phyloP scores from a whole-genome alignment of 192 early-diverging fungal species.

The Neocallimastix lanati region DNA sequence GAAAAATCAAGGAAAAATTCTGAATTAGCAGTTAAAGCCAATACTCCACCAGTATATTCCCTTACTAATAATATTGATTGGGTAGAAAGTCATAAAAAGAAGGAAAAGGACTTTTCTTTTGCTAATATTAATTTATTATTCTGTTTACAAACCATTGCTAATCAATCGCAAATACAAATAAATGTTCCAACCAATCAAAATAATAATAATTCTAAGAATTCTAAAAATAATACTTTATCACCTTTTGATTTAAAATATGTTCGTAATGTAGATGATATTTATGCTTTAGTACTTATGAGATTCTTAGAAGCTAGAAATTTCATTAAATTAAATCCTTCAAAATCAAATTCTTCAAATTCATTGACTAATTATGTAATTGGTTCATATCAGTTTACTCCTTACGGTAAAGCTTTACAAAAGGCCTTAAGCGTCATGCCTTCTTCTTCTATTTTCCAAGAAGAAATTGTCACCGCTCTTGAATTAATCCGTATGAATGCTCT shows the following conservation, averaged over 20 bases:
- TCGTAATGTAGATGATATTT: background rate
- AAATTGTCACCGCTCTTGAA: background rate
- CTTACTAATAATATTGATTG: background rate
- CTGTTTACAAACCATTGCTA: background rate
- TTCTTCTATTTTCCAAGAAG: background rate
- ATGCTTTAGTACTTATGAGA: background rate
- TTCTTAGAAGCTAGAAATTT: background rate
- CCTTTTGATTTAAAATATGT: background rate
- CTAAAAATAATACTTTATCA: background rate
- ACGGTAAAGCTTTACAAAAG: background rate
- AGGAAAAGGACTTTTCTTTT: background rate
- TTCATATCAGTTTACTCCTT: background rate
- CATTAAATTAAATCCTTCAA: background rate
- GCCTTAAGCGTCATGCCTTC: background rate
- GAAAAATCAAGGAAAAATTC: conserved; percentile 10
- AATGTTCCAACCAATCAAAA: background rate
- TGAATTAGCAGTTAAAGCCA: background rate
- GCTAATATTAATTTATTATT: background rate
- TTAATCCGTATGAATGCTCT: background rate
- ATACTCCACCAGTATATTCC: background rate
- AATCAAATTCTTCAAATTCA: no score
- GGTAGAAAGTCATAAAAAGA: background rate
- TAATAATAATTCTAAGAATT: background rate
- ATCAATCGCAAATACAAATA: background rate
- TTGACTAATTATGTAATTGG: background rate